phyloP scores from a whole-genome alignment of 2,329 filamentous ascomycete genomes.

The Atkinsonella hypoxylon region DNA sequence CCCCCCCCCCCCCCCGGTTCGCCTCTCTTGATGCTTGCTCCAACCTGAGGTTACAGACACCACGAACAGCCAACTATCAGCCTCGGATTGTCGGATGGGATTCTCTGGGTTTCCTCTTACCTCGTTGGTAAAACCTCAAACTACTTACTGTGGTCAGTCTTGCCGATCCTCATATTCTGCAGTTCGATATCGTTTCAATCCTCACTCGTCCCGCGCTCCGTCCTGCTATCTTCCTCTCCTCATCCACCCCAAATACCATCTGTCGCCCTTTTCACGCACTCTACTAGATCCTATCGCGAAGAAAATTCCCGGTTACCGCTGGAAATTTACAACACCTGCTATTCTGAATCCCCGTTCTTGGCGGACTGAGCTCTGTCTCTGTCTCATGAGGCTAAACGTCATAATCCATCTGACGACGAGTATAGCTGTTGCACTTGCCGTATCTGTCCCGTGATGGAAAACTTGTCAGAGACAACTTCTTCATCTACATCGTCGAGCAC shows the following conservation, averaged over 20 bases:
- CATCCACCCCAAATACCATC: background rate
- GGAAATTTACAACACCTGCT: background rate
- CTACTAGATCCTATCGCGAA: background rate
- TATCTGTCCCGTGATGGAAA: conserved; percentile 39
- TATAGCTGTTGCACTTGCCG: conserved; percentile 12
- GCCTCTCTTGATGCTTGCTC: background rate
- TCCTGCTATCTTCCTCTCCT: conserved; percentile 1
- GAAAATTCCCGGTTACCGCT: background rate
- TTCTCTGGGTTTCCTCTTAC: background rate
- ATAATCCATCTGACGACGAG: conserved; percentile 14
- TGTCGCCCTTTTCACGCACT: conserved; percentile 1
- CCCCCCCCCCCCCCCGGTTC: background rate
- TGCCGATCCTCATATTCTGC: conserved; percentile 4
- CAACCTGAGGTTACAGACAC: conserved; percentile 1
- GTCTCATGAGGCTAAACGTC: conserved; percentile 9
- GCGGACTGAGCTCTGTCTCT: conserved; percentile 4
- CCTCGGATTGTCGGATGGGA: background rate
- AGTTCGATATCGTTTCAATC: background rate
- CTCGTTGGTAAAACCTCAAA: conserved; percentile 1
- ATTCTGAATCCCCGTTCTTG: background rate
- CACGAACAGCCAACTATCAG: conserved; percentile 4
- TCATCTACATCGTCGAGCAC: conserved; percentile 15
- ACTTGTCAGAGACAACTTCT: conserved; percentile 23
- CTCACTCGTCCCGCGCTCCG: background rate
- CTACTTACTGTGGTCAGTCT: conserved; percentile 5